Evolutionary conservation across 768 basidiomycete species (phyloP), one percentile per base, ranked within the genome.

Genomic region (Russula ochroleuca): DNA sequence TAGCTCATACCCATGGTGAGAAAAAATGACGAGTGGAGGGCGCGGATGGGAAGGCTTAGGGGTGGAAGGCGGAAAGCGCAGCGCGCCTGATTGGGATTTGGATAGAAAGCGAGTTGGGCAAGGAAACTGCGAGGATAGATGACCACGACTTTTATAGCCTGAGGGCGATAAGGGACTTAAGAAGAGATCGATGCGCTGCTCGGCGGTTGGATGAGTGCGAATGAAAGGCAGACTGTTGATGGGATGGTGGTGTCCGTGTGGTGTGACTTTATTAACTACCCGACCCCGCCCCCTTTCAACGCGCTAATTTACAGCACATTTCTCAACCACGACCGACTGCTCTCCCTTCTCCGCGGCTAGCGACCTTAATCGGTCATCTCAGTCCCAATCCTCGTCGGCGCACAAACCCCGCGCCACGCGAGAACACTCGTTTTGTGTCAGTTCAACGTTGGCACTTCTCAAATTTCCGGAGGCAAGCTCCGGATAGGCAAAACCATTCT

Each of bases 1-100:
- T 91, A 93, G 71, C 83, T 89, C 86, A 93, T 88, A 72, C 93
- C 93, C 93, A 95, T 95, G 70, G 68, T 70, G 35, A 41, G 48
- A 31, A 52, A 33, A 41, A 48, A 31, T 49, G 35, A 28, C 38
- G 33, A 13, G 52, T 54, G 38, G 51, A 7, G 52, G 45, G 49
- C n/a, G 45, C 10, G 5, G 37, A 19, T 47, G 17, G 33, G 31
- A 57, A 25, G 25, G 69, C 31, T 68, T 28, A 48, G 50, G 62
- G 53, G 59, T 57, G 61, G 40, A 47, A 28, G 52, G 35, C 43
- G 13, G 25, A 37, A 33, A 5, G 38, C 25, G 28, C 50, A 31
- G 35, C 40, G 31, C 33, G 49, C 49, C 41, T 25, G 54, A 56
- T 55, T 60, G 54, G 64, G 54, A 61, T 43, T n/a, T 23, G 31